Evolutionary conservation across 768 basidiomycete genomes (phyloP), one percentile per base, ranked within the genome.

Genomic region (Tephrocybe sp.): DNA sequence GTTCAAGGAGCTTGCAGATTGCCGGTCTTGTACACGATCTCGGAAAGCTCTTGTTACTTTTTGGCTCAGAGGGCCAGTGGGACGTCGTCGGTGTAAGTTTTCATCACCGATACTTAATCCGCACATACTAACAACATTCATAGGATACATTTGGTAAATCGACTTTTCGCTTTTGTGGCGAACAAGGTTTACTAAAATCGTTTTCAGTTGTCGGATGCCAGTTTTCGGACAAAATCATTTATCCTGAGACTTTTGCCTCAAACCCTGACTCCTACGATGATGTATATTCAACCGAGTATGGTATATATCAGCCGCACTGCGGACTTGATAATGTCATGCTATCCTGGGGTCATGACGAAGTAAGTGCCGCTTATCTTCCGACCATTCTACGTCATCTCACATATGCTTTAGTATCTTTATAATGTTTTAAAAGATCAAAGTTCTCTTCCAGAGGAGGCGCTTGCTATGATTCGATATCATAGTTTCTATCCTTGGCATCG

Each of bases 401-500:
- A n/a, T n/a, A n/a, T n/a, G n/a, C n/a, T 48, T 30, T 56, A 91
- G 89, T 94, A 93, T 64, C 74, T 93, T 5, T 92, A 92, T 68
- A 71, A 88, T 55, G 84, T 95, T 55, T 70, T 91, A 53, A 92
- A 91, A 67, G 83, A 85, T 56, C 92, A 95, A 64, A 84, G 83
- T 54, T 78, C 76, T 4, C 83, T 95, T 0, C 92, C 92, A 3
- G 77, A 78, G 31, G 92, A 90, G 58, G 92, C 79, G 0, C 75
- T 96, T 24, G 85, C 87, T 7, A 96, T 96, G 92, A 92, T 96
- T 62, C 83, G 93, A 26, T 96, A 91, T 65, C 93, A 95, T 71
- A 90, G 87, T 60, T 96, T 95, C 77, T 96, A 95, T 70, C 92
- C 93, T 22, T 94, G 91, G 92, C 93, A 96, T 68, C 79, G 92